These are phyloP conservation scores for Rhytidiadelphus loreus DNA, from an alignment of 225 moss, liverwort and hornwort genomes.

Conservation along the genomic window DNA sequence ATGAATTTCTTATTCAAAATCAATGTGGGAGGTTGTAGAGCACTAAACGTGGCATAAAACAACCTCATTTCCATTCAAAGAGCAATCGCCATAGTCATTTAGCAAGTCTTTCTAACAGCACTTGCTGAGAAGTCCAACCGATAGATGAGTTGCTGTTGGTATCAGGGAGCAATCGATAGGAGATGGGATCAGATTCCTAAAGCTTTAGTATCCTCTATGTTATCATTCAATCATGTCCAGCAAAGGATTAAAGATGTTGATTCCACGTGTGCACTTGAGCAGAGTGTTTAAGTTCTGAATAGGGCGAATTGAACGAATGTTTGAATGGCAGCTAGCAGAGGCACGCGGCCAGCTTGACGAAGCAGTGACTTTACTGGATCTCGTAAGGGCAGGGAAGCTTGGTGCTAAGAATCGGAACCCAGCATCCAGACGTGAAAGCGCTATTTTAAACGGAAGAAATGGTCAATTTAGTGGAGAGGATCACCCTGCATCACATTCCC, in stretches of 20 bases:
- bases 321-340: conserved; percentile 24
- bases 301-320: not conserved
- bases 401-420: not conserved
- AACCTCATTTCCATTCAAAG: not conserved
- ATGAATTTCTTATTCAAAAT: not conserved
- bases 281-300: not conserved
- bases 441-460: not conserved
- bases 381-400: conserved; percentile 8
- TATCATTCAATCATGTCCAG: not conserved
- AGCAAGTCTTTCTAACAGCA: not conserved
- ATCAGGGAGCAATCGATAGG: not conserved
- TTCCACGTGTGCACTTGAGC: not conserved
- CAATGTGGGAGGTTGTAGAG: not conserved
- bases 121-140: not conserved
- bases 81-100: not conserved
- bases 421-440: conserved; percentile 6
- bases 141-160: not conserved
- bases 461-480: not conserved
- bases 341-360: conserved; percentile 29
- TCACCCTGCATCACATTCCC: not conserved
- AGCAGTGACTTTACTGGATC: conserved; percentile 22
- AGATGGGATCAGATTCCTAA: not conserved
- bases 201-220: not conserved
- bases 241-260: not conserved
- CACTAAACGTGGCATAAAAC: not conserved